Percentiles rank a stretch among this genome's conserved stretches.
These are phyloP conservation scores for Puccinia brachypodii DNA, from an alignment of 1,284 basidiomycete genomes.

Conservation along the genomic window DNA sequence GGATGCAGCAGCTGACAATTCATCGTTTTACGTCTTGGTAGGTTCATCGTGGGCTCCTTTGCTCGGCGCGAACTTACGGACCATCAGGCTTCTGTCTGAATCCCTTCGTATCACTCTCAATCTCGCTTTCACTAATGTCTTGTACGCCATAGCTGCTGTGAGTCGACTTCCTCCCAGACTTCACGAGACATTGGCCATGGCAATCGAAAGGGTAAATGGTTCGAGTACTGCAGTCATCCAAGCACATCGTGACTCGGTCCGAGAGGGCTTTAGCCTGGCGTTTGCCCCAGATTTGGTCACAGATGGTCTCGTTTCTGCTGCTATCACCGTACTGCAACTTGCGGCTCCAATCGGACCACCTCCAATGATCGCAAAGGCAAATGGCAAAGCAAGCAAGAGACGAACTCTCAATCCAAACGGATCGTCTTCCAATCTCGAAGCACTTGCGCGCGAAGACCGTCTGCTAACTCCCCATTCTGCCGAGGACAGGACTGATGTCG, in stretches of 20 bases:
- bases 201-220: slow-evolving; percentile 41
- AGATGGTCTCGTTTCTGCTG: slow-evolving; percentile 43
- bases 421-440: slow-evolving; percentile 1
- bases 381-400: neutral
- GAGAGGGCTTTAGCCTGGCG: slow-evolving; percentile 45
- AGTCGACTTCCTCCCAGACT: slow-evolving; percentile 6
- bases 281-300: slow-evolving; percentile 45
- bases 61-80: slow-evolving; percentile 33
- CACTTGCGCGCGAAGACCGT: neutral
- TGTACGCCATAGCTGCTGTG: slow-evolving; percentile 21
- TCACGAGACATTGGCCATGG: slow-evolving; percentile 35
- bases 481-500: slow-evolving; percentile 35
- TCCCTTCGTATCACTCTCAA: slow-evolving; percentile 40
- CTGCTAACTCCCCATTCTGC: slow-evolving; percentile 17
- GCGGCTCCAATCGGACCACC: slow-evolving; percentile 22
- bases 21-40: neutral
- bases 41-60: slow-evolving; percentile 43
- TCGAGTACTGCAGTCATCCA: slow-evolving; percentile 47
- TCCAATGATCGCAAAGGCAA: neutral
- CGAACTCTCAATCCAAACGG: neutral
- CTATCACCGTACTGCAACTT: slow-evolving; percentile 43
- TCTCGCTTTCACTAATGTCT: slow-evolving; percentile 38
- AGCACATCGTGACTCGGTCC: slow-evolving; percentile 45
- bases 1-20: neutral
- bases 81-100: slow-evolving; percentile 37